Conservation (phyloP, 2,329 filamentous ascomycete species). For the Botrytis fragariae region DNA sequence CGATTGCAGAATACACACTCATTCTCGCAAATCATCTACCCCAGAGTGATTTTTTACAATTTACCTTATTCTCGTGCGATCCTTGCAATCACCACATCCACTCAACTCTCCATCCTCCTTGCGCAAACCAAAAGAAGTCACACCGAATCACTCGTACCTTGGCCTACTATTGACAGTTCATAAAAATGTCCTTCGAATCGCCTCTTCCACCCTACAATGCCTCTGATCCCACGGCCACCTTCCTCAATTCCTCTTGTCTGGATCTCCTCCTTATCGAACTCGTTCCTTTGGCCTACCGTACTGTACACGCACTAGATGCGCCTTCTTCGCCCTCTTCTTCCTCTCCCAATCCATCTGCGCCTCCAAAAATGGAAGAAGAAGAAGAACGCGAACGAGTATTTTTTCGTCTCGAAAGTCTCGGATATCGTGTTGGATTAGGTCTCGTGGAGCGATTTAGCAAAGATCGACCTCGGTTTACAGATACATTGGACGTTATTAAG, state of each 20-base stretch:
- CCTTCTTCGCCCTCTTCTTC: slow-evolving; percentile 23
- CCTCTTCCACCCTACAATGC: slow-evolving; percentile 67
- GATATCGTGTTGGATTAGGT: slow-evolving; percentile 89
- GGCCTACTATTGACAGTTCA: no score
- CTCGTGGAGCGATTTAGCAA: slow-evolving; percentile 84
- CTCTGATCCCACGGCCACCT: slow-evolving; percentile 70
- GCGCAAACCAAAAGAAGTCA: neutral
- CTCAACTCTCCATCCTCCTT: neutral
- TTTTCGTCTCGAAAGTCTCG: slow-evolving; percentile 76
- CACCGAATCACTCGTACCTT: neutral
- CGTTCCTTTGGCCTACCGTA: slow-evolving; percentile 86
- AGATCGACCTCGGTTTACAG: slow-evolving; percentile 82
- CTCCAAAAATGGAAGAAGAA: slow-evolving; percentile 62
- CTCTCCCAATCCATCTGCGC: neutral
- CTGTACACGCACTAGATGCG: slow-evolving; percentile 67
- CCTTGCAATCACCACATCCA: neutral
- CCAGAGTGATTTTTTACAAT: neutral
- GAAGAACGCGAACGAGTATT: slow-evolving; percentile 83
- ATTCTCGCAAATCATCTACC: neutral
- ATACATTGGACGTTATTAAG: slow-evolving; percentile 94
- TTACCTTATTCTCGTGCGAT: neutral
- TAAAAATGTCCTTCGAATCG: slow-evolving; percentile 69
- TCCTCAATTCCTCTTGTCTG: slow-evolving; percentile 80
- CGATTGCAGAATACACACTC: neutral
- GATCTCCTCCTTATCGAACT: slow-evolving; percentile 96